phyloP scores from a whole-genome alignment of 2,329 filamentous ascomycete genomes.

The Alternaria gaisen region DNA sequence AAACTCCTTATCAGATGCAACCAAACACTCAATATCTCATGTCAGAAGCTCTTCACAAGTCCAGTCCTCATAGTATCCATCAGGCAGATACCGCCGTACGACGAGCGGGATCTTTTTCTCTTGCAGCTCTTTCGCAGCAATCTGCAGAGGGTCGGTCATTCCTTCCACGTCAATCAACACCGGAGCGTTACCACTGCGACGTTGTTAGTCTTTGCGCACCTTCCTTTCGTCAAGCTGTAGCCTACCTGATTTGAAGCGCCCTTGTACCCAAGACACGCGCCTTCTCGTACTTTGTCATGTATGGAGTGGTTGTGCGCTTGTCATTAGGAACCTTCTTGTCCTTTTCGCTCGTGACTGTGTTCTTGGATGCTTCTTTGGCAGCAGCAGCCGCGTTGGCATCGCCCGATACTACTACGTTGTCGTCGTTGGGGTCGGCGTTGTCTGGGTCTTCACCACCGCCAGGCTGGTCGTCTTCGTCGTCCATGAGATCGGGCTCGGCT shows the following conservation, averaged over 20 bases:
- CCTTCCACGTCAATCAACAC: conserved; percentile 96
- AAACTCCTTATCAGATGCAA: conserved; percentile 50
- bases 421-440: conserved; percentile 41
- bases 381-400: conserved; percentile 61
- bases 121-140: conserved; percentile 94
- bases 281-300: conserved; percentile 99
- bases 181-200: conserved; percentile 88
- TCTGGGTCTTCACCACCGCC: conserved; percentile 48
- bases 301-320: conserved; percentile 90
- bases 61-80: conserved; percentile 99
- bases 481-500: conserved; percentile 71
- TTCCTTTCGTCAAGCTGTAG: not conserved
- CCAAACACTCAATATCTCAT: conserved; percentile 29
- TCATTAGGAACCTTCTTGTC: conserved; percentile 92
- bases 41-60: conserved; percentile 90
- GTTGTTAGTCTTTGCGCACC: conserved; percentile 23
- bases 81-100: conserved; percentile 92
- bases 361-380: conserved; percentile 55
- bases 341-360: conserved; percentile 66
- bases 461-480: conserved; percentile 66
- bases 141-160: conserved; percentile 96
- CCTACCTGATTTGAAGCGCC: conserved; percentile 93
- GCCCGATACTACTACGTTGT: conserved; percentile 58
- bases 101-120: conserved; percentile 99
- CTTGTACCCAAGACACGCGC: conserved; percentile 92